Percentiles rank a stretch among this genome's conserved stretches.
These are phyloP conservation scores for Drechslerella coelobrocha DNA, from an alignment of 2,329 filamentous ascomycete species.

Conservation along the genomic window DNA sequence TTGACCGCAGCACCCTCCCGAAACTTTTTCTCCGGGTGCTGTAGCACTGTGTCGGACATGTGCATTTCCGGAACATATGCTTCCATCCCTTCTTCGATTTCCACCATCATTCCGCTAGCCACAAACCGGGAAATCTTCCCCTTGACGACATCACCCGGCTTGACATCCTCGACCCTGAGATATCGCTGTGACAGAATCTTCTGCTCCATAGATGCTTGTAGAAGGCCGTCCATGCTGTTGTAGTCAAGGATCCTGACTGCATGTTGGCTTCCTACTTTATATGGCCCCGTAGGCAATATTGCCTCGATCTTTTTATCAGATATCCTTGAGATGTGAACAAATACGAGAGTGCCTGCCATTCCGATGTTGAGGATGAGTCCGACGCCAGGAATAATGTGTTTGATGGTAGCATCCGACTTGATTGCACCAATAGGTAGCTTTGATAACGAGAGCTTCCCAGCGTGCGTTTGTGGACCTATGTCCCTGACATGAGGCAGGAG, in stretches of 20 bases:
- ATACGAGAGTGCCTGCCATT: constrained; percentile 73
- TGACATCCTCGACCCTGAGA: constrained; percentile 88
- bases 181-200: constrained; percentile 85
- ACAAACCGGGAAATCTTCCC: constrained; percentile 85
- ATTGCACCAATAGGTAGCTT: constrained; percentile 74
- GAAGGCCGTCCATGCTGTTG: constrained; percentile 84
- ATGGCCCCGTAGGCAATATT: constrained; percentile 78
- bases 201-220: constrained; percentile 82
- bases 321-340: constrained; percentile 92
- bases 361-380: constrained; percentile 81
- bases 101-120: constrained; percentile 78
- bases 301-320: constrained; percentile 88
- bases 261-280: constrained; percentile 78
- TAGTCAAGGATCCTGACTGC: constrained; percentile 83
- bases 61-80: constrained; percentile 90
- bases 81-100: constrained; percentile 82
- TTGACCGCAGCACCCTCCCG: constrained; percentile 83
- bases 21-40: constrained; percentile 96
- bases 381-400: constrained; percentile 77
- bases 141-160: constrained; percentile 78
- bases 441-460: constrained; percentile 59
- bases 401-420: constrained; percentile 77
- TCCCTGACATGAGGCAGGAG: constrained; percentile 81
- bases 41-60: constrained; percentile 82
- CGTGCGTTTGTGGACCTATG: constrained; percentile 62